Evolutionary conservation across 2,329 filamentous ascomycete genomes (phyloP).

Genomic region (Colletotrichum trifolii): DNA sequence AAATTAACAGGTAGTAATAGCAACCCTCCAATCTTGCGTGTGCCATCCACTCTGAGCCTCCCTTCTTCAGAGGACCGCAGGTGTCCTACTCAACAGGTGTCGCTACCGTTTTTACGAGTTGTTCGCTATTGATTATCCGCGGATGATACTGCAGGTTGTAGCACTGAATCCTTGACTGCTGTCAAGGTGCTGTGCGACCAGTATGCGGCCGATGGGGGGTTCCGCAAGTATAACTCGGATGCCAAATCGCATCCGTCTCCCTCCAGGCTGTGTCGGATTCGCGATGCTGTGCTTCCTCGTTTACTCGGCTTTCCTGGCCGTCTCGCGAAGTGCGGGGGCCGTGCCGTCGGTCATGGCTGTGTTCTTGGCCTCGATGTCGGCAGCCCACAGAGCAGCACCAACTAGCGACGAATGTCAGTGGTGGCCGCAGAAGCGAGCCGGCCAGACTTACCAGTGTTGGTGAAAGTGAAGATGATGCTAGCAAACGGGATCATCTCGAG

Average conservation of each 20-base stretch:
- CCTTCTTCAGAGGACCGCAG: not conserved
- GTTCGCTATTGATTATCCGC: not conserved
- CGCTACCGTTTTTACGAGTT: too few relatives aligned
- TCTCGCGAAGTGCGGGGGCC: slow-evolving; percentile 61
- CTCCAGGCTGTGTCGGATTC: not conserved
- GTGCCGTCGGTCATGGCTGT: slow-evolving; percentile 61
- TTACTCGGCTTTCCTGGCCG: slow-evolving; percentile 61
- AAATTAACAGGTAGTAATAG: slow-evolving; percentile 4
- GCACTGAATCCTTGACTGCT: slow-evolving; percentile 6
- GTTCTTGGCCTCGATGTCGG: slow-evolving; percentile 77
- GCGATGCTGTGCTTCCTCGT: slow-evolving; percentile 14
- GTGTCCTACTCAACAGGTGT: too few relatives aligned
- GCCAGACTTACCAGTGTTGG: slow-evolving; percentile 73
- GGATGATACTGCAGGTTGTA: not conserved
- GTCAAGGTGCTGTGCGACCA: slow-evolving; percentile 32
- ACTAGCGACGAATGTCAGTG: slow-evolving; percentile 60
- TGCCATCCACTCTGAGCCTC: not conserved
- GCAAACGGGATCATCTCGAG: slow-evolving; percentile 87
- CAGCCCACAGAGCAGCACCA: slow-evolving; percentile 93
- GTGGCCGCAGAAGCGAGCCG: not conserved
- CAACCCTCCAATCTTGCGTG: not conserved
- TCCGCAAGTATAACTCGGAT: not conserved
- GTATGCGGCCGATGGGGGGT: slow-evolving; percentile 9
- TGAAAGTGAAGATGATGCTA: slow-evolving; percentile 88
- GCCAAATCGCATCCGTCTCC: not conserved